Percentiles rank a stretch among this genome's conserved stretches.
Conservation (phyloP, 805 yeast genomes). For the Ogataea pilisensis region DNA sequence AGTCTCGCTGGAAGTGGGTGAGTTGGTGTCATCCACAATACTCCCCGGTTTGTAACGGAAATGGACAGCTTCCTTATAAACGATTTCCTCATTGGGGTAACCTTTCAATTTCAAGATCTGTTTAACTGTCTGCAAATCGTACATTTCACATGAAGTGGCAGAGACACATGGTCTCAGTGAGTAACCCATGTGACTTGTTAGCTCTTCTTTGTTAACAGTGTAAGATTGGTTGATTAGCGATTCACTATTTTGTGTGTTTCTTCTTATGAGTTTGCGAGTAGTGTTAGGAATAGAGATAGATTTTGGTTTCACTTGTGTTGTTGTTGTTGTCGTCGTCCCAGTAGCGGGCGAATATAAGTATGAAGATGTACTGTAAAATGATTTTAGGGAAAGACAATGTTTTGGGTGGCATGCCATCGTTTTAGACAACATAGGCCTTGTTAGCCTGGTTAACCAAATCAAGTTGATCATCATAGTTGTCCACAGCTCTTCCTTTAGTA, state of each 20-base stretch:
- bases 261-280: constrained; percentile 11
- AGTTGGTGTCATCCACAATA: no score
- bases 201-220: constrained; percentile 3
- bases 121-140: constrained; percentile 51
- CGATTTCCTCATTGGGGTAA: constrained; percentile 30
- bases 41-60: constrained; percentile 39
- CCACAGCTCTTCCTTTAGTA: no score
- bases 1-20: no score
- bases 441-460: no score
- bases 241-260: constrained; percentile 12
- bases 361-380: no score
- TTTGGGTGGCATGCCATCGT: no score
- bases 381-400: no score
- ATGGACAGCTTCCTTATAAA: constrained; percentile 57
- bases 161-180: constrained; percentile 50
- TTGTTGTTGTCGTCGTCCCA: neutral
- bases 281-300: neutral
- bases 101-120: constrained; percentile 36
- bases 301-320: constrained; percentile 15
- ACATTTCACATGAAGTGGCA: constrained; percentile 67
- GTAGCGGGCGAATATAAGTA: no score
- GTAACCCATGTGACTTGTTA: constrained; percentile 7
- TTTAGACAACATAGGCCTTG: no score
- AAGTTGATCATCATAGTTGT: no score
- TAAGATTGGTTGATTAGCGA: constrained; percentile 17